Percentiles rank a stretch among this genome's conserved stretches.
phyloP scores from a whole-genome alignment of 2,329 filamentous ascomycete genomes.

The Coniochaeta pulveracea region DNA sequence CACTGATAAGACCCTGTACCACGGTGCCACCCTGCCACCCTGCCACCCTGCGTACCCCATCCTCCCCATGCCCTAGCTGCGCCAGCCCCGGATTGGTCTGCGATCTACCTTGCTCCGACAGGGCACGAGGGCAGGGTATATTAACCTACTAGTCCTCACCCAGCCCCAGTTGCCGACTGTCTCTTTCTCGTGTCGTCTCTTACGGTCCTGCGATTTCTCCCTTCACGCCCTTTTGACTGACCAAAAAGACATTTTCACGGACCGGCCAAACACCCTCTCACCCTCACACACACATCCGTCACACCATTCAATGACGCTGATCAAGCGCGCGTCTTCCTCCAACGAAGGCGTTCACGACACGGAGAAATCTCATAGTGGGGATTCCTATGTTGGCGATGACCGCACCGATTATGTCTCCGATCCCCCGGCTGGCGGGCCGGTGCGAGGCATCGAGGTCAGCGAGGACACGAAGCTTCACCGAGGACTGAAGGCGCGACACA shows the following conservation, averaged over 20 bases:
- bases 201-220: no score
- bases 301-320: constrained; percentile 1
- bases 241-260: no score
- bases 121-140: no score
- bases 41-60: no score
- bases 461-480: constrained; percentile 20
- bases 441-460: constrained; percentile 1
- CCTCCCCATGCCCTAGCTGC: background rate
- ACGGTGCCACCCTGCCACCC: background rate
- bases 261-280: background rate
- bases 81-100: no score
- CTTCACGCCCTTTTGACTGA: constrained; percentile 1
- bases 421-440: background rate
- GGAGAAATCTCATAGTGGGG: background rate
- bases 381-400: background rate
- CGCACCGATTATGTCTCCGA: background rate
- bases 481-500: constrained; percentile 42
- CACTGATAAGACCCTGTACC: constrained; percentile 3
- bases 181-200: background rate
- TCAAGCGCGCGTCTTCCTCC: constrained; percentile 3
- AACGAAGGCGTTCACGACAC: constrained; percentile 2
- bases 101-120: no score
- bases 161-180: background rate
- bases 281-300: no score
- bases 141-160: constrained; percentile 1